Evolutionary conservation across 805 yeast genomes (phyloP).

Genomic region (Tetrapisispora namnaoensis): DNA sequence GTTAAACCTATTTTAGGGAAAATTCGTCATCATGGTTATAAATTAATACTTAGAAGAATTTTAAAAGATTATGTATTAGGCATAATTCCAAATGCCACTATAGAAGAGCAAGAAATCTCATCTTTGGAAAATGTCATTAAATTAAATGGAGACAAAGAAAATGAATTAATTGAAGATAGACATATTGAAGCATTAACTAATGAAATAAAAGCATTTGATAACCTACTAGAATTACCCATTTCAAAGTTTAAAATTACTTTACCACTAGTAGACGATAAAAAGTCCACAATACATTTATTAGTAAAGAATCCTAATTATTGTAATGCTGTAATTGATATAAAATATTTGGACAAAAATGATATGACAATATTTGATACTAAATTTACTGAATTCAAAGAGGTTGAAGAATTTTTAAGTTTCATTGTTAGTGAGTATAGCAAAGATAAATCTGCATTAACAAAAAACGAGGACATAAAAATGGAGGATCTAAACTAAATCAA

Average conservation of each 20-base stretch:
- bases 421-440: constrained; percentile 22
- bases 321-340: constrained; percentile 20
- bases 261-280: constrained; percentile 7
- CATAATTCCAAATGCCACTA: constrained; percentile 10
- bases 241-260: constrained; percentile 14
- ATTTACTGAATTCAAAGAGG: constrained; percentile 27
- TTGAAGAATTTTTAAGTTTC: constrained; percentile 28
- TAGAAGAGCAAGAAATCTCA: not conserved
- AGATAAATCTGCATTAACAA: not conserved
- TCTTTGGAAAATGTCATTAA: not conserved
- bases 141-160: not conserved
- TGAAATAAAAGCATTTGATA: constrained; percentile 20
- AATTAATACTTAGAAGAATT: constrained; percentile 19
- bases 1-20: constrained; percentile 27
- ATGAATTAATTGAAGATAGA: constrained; percentile 6
- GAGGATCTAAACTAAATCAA: not conserved
- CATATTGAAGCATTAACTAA: constrained; percentile 16
- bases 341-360: constrained; percentile 7
- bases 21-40: constrained; percentile 26
- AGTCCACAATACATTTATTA: constrained; percentile 6
- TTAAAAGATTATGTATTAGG: constrained; percentile 20
- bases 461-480: not conserved
- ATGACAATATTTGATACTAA: constrained; percentile 16
- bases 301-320: constrained; percentile 27
- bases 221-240: constrained; percentile 14